phyloP scores from a whole-genome alignment of 2,329 filamentous ascomycete species.

The Cladosporium colombiae region DNA sequence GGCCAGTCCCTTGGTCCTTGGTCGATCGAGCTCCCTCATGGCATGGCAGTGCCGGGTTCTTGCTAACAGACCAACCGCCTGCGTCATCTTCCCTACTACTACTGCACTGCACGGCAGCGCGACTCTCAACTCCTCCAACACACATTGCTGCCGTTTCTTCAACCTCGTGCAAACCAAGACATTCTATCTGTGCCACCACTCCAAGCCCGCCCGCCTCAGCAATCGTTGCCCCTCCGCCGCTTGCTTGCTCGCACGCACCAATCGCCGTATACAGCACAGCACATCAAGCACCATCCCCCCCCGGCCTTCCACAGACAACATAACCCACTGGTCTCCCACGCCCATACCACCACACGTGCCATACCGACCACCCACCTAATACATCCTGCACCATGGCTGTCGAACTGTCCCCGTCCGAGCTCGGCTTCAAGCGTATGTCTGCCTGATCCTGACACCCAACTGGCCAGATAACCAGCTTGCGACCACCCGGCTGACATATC shows the following conservation, averaged over 20 bases:
- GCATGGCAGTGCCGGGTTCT: neutral
- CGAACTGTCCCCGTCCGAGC: conserved; percentile 86
- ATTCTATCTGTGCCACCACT: neutral
- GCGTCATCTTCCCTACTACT: neutral
- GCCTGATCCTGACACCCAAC: neutral
- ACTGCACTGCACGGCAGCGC: too few species aligned
- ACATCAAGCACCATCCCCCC: conserved; percentile 1
- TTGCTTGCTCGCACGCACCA: conserved; percentile 17
- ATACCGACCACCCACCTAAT: conserved; percentile 8
- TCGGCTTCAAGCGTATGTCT: conserved; percentile 85
- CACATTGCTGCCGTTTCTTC: neutral
- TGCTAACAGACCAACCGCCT: neutral
- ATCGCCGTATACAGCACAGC: neutral
- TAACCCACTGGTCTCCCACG: neutral
- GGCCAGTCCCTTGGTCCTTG: neutral
- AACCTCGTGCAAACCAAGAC: neutral
- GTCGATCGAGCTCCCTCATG: neutral
- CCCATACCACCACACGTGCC: conserved; percentile 2
- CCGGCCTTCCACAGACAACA: neutral
- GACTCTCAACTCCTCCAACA: neutral
- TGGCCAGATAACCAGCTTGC: conserved; percentile 14
- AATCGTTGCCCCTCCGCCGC: conserved; percentile 13
- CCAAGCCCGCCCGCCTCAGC: neutral
- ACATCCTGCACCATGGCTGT: conserved; percentile 72
- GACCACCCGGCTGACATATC: conserved; percentile 8